Evolutionary conservation across 805 yeast genomes (phyloP), one percentile per base, ranked within the genome.

Genomic region (Sugiyamaella lignohabitans): DNA sequence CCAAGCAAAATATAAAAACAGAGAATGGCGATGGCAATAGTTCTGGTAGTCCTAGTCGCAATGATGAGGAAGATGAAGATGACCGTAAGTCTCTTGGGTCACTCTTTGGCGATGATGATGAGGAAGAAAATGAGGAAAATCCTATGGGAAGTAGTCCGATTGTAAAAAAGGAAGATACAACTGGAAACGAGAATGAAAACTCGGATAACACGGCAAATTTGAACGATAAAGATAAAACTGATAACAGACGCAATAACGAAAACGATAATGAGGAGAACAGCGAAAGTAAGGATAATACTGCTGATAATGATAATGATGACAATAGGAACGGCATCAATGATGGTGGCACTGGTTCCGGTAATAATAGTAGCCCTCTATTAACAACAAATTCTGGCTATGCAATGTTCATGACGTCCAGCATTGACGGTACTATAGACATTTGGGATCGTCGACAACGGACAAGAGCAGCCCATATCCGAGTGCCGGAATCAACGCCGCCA

Each of bases 391-490:
- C 35, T 10, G 49, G 47, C 24, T 50, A 49, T 40, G 54, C 63
- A 40, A 71, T 84, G 1, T 87, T 93, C 60, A 63, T 88, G 69
- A 74, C 94, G 1, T 80, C 96, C 0, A 77, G 88, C 5, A 79
- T 88, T 45, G 93, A 89, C 61, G 98, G 98, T 3, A 71, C 80
- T 0, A 62, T 89, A 2, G 78, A 77, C 50, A 64, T 93, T 3
- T 89, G 96, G 96, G 98, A 93, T 62, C 66, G 74, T 3, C 73
- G 98, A 48, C 62, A 67, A 1, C 59, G 65, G 11, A 51, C 61
- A 10, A 49, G 59, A 2, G 80, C 73, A 0, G 59, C 80, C 16
- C 71, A 71, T 34, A 61, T 80, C 11, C 73, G 65, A 19, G 74
- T 81, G 1, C 81, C 87, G 1, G 67, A 74, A 6, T 78, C 78